Evolutionary conservation across 768 basidiomycete genomes (phyloP).

Genomic region (Tricholomella constricta): DNA sequence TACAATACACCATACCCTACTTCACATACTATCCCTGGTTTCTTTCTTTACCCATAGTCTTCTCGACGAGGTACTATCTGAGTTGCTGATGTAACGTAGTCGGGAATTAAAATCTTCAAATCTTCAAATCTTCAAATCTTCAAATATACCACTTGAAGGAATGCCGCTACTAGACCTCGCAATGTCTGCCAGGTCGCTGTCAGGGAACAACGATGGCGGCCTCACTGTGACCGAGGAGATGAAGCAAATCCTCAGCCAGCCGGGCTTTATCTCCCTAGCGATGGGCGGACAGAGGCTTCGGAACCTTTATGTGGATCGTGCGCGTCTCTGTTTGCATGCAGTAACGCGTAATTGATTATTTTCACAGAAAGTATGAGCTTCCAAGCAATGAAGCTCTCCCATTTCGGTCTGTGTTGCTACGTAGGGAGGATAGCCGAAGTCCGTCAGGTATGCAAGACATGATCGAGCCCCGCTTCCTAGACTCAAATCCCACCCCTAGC

Average conservation of each 20-base stretch:
- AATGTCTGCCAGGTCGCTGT: neutral
- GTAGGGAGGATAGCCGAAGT: slow-evolving; percentile 24
- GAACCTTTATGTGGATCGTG: slow-evolving; percentile 30
- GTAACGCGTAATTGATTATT: neutral
- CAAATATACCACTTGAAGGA: neutral
- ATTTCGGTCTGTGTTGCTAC: slow-evolving; percentile 29
- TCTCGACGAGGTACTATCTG: too few relatives aligned
- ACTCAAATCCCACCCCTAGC: slow-evolving; percentile 14
- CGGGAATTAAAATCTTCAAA: too few relatives aligned
- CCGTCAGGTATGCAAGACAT: slow-evolving; percentile 18
- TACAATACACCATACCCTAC: too few relatives aligned
- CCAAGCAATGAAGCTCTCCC: slow-evolving; percentile 25
- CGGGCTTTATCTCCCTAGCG: slow-evolving; percentile 25
- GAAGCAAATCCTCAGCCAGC: slow-evolving; percentile 26
- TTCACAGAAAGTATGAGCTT: slow-evolving; percentile 26
- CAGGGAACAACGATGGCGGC: slow-evolving; percentile 20
- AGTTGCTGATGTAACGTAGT: too few relatives aligned
- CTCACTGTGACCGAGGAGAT: slow-evolving; percentile 30
- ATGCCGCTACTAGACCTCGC: neutral
- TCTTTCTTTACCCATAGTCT: too few relatives aligned
- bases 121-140: neutral
- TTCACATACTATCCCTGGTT: too few relatives aligned
- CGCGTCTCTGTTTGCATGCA: neutral
- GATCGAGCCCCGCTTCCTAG: too few relatives aligned
- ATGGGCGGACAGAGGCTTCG: slow-evolving; percentile 30